Base-by-base conservation (phyloP, 257 asterid genomes). In the Solanum pimpinellifolium region DNA sequence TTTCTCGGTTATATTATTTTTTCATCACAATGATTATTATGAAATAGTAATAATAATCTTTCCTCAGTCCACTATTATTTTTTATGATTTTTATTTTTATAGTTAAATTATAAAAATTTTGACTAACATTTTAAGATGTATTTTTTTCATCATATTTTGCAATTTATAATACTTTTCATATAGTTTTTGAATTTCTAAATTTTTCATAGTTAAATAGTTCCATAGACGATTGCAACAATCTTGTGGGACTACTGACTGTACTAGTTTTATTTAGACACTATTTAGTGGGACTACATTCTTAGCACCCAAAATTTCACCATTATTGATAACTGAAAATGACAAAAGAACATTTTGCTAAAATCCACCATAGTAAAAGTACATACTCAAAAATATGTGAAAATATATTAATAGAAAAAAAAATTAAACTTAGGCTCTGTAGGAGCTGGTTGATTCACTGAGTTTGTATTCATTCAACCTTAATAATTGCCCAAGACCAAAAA, bases 391-490 rank as follows among this genome's bases (percentile, higher is more conserved):
- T 69, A 68, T 49, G 82, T 18, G 27, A 46, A 59, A 56, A 35
- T 47, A 70, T 12, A 68, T 33, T 25, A 16, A 39, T 11, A 27
- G 20, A 76, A 12, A 47, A 18, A 52, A 35, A 6, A 12, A 83
- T 69, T 39, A 69, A 66, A 86, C 86, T 49, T 42, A 82, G 87
- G 46, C 87, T 87, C 85, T 44, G 80, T 27, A 46, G 60, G 31
- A 81, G 87, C 87, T 56, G 62, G 29, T 85, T 73, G 76, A 85
- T 62, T 72, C 88, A 80, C 73, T 70, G 82, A 84, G 65, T 87
- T 33, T 9, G 25, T 16, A 35, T 84, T 25, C 83, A 70, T 41
- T 85, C 88, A 83, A 85, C 88, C 62, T 70, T 66, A 85, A 21
- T 59, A 65, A 85, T 73, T 27, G 85, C 74, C 85, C 88, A 80